phyloP scores from a whole-genome alignment of 2,329 filamentous ascomycete species.

The Seiridium cupressi region DNA sequence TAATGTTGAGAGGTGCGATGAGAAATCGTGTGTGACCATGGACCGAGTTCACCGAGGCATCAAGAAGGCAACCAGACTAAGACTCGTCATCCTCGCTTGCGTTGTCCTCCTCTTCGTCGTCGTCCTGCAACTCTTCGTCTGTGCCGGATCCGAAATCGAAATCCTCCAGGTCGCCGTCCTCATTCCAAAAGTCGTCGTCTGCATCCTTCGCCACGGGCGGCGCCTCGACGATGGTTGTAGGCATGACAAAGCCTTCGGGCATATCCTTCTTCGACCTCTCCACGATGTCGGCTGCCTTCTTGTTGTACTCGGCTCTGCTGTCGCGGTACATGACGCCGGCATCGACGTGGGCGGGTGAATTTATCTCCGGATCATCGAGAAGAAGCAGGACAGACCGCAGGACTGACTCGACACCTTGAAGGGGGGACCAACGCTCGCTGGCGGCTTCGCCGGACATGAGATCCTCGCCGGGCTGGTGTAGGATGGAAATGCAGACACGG shows the following conservation, averaged over 20 bases:
- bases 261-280: conserved; percentile 76
- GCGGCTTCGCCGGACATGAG: conserved; percentile 88
- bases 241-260: conserved; percentile 78
- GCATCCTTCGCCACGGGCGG: conserved; percentile 65
- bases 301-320: conserved; percentile 66
- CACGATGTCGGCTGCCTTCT: conserved; percentile 66
- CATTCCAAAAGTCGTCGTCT: conserved; percentile 81
- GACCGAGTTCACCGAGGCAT: neutral
- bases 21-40: neutral
- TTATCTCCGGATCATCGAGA: conserved; percentile 90
- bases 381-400: conserved; percentile 89
- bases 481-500: conserved; percentile 91
- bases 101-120: conserved; percentile 53
- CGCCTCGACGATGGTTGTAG: conserved; percentile 64
- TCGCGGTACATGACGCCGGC: conserved; percentile 85
- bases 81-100: conserved; percentile 49
- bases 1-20: neutral
- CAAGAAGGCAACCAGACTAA: neutral
- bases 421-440: conserved; percentile 89
- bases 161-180: conserved; percentile 73
- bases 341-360: conserved; percentile 92
- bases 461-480: conserved; percentile 89
- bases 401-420: conserved; percentile 92
- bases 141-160: conserved; percentile 66
- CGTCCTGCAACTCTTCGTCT: conserved; percentile 61